Base-by-base conservation (phyloP, 768 basidiomycete species). In the Kwoniella sp. region DNA sequence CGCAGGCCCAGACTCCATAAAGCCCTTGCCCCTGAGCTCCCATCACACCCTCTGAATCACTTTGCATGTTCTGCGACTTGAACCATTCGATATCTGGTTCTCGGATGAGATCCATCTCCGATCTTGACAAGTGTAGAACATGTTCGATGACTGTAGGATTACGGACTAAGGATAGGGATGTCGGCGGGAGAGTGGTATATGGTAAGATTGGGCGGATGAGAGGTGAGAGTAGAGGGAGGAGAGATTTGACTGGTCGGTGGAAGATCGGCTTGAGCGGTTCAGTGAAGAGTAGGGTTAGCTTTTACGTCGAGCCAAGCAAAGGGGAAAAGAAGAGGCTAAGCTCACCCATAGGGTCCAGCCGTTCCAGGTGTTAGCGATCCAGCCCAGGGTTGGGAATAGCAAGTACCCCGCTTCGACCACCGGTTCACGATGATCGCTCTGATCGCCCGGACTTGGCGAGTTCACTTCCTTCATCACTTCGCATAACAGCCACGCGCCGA, bases 301-400 rank as follows among this genome's bases (percentile, higher is more conserved):
- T 83, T 45, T n/a, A 84, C 61, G 11, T 85, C 85, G 2, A 53
- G 12, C 12, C 73, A 81, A 75, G n/a, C n/a, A n/a, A n/a, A 29
- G 12, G 47, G 13, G 59, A 45, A 28, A 20, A 57, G 12, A 29
- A 13, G 45, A 37, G 23, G 23, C 28, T 26, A 25, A 29, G 48
- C 87, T 73, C 70, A 89, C 88, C 54, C 84, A 86, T 26, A 91
- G 77, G 22, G 67, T 79, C 38, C 80, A 82, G 1, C 89, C 90
- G 69, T 89, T 89, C 2, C 88, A 89, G 0, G 88, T 88, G 15
- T 81, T 72, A 2, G 82, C 84, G 28, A 93, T 88, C 73, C 87
- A 81, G 1, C 85, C 84, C 34, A 91, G 82, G 0, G 90, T 86
- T 0, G 90, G 91, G 78, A 89, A 90, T 8, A 93, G 82, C 59